Evolutionary conservation across 2,329 filamentous ascomycete genomes (phyloP), one percentile per base, ranked within the genome.

Genomic region (Capronia epimyces): DNA sequence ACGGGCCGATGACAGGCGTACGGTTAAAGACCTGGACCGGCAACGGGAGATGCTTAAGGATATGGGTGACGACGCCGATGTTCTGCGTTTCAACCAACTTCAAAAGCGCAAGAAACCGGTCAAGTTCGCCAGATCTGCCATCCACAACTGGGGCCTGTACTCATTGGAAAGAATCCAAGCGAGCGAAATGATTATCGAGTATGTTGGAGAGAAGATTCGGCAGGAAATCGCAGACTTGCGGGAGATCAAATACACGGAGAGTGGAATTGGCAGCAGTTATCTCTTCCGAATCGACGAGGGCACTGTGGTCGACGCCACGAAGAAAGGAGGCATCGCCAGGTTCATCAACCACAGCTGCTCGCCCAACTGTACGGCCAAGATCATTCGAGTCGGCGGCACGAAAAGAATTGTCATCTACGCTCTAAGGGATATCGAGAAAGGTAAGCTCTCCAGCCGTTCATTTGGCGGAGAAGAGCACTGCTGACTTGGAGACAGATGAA

Each of bases 71-170:
- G 88, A 89, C 48, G 91, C 96, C 63, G 89, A 93, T 24, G 81
- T 98, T 63, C 36, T 60, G 16, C 87, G 91, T 52, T 98, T 98
- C 79, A 98, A 98, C 70, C 93, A 97, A 73, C 83, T 98, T 52
- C 96, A 97, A 79, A 98, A 97, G 73, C 87, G 93, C 55, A 98
- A 97, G 82, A 98, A 98, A 76, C 90, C 91, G 1, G 93, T 98
- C 67, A 93, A 94, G 67, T 98, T 98, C 70, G 93, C 91, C 50
- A 82, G 93, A 39, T 98, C 93, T 46, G 93, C 93, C 40, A 98
- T 98, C 63, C 93, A 98, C 71, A 97, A 96, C 64, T 98, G 93
- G 93, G 93, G 93, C 22, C 74, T 98, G 22, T 98, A 98, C 66
- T 90, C 93, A 2, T 91, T 96, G 77, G 93, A 98, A 71, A 93